Conservation (phyloP, 306 rosid genomes). For the Crotalaria pallida region DNA sequence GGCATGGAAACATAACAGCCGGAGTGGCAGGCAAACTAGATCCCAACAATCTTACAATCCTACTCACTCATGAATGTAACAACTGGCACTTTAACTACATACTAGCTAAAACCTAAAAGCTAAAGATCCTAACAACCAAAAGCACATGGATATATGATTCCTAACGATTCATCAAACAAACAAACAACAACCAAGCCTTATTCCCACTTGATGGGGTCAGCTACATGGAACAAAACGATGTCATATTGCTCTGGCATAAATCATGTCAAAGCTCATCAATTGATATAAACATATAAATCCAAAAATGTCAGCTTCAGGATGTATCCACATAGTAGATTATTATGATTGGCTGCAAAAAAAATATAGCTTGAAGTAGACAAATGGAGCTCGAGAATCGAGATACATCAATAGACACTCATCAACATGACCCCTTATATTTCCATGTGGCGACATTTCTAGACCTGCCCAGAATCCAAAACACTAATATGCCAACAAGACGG, state of each 20-base stretch:
- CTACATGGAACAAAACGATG: no score
- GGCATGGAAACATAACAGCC: background rate
- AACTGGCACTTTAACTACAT: background rate
- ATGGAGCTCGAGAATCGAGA: background rate
- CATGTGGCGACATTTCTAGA: no score
- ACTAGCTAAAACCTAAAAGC: background rate
- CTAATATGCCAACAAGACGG: no score
- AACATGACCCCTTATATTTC: no score
- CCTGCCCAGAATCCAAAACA: no score
- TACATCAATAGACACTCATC: no score
- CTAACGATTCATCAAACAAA: no score
- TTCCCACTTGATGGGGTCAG: no score
- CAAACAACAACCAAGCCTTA: no score
- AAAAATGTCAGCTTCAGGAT: background rate
- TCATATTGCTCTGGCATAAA: no score
- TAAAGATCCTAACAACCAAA: background rate
- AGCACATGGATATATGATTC: background rate
- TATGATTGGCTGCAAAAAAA: background rate
- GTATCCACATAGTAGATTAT: background rate
- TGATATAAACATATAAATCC: slow-evolving; percentile 1
- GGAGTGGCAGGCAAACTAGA: background rate
- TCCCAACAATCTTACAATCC: background rate
- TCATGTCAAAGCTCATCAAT: background rate
- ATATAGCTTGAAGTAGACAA: background rate
- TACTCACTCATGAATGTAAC: background rate